Conservation (phyloP, 768 basidiomycete species). For the Mycena crocata region DNA sequence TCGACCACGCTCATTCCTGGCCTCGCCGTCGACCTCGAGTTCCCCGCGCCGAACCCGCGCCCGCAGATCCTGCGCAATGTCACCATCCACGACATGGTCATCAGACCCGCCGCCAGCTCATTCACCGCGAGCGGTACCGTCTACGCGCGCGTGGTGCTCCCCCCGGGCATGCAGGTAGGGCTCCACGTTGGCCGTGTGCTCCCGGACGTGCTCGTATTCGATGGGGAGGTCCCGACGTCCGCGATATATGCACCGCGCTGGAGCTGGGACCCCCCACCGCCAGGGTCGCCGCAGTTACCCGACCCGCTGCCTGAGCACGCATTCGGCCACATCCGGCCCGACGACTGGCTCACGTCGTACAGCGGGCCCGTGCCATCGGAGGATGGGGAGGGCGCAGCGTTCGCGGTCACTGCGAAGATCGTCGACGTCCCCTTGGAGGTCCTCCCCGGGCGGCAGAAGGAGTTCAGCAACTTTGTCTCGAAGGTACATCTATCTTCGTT, state of each 20-base stretch:
- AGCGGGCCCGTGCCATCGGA: slow-evolving; percentile 54
- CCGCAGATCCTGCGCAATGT: slow-evolving; percentile 79
- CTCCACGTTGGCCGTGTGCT: slow-evolving; percentile 72
- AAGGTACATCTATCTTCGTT: slow-evolving; percentile 64
- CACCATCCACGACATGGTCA: slow-evolving; percentile 80
- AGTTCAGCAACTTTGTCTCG: slow-evolving; percentile 80
- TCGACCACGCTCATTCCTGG: slow-evolving; percentile 65
- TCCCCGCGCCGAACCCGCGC: slow-evolving; percentile 73
- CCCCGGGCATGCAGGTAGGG: slow-evolving; percentile 74
- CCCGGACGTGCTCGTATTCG: slow-evolving; percentile 83
- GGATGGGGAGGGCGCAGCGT: slow-evolving; percentile 64
- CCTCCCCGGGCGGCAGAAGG: slow-evolving; percentile 79
- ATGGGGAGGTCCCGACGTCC: slow-evolving; percentile 68
- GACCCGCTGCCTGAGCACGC: slow-evolving; percentile 77
- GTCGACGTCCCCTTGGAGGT: slow-evolving; percentile 82
- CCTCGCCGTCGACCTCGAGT: slow-evolving; percentile 59
- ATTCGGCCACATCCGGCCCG: slow-evolving; percentile 80
- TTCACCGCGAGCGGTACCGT: slow-evolving; percentile 81
- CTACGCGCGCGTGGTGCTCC: slow-evolving; percentile 73
- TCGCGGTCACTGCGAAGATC: slow-evolving; percentile 72
- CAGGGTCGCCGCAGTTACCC: slow-evolving; percentile 65
- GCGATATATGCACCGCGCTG: slow-evolving; percentile 25
- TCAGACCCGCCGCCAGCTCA: slow-evolving; percentile 58
- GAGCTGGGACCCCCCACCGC: slow-evolving; percentile 31
- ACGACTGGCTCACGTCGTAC: slow-evolving; percentile 69